Evolutionary conservation across 2,329 filamentous ascomycete genomes (phyloP).

Genomic region (Aspergillaceae sp.): DNA sequence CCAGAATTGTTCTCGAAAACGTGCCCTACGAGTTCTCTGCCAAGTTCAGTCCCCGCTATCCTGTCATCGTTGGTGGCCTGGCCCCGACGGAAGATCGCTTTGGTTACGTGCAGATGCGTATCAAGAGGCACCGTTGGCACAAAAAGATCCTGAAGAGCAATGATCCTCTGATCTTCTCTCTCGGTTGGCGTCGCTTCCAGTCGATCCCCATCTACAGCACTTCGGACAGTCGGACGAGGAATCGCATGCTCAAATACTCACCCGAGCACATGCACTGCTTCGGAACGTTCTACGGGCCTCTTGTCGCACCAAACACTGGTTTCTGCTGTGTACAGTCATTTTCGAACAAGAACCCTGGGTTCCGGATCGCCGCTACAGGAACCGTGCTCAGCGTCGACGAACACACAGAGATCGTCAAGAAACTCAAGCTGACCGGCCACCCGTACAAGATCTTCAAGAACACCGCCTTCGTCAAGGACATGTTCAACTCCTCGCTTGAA

Average conservation of each 20-base stretch:
- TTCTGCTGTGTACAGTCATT: conserved; percentile 92
- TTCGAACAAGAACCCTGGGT: conserved; percentile 73
- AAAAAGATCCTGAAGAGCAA: conserved; percentile 99
- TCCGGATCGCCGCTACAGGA: conserved; percentile 88
- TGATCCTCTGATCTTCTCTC: conserved; percentile 91
- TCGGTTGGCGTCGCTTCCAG: conserved; percentile 95
- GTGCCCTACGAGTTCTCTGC: conserved; percentile 85
- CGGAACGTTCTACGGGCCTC: conserved; percentile 86
- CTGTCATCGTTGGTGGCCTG: conserved; percentile 83
- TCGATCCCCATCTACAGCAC: conserved; percentile 88
- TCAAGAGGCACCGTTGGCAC: conserved; percentile 97
- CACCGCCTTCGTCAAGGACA: conserved; percentile 96
- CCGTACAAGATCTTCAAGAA: conserved; percentile 99
- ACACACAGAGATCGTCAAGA: conserved; percentile 96
- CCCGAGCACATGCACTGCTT: conserved; percentile 99
- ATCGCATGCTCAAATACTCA: conserved; percentile 98
- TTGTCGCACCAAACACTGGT: conserved; percentile 90
- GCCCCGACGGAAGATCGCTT: conserved; percentile 91
- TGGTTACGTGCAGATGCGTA: conserved; percentile 87
- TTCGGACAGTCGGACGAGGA: conserved; percentile 83
- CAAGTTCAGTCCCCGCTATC: conserved; percentile 71
- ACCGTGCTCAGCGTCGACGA: conserved; percentile 92
- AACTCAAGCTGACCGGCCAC: conserved; percentile 87
- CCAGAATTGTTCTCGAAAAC: conserved; percentile 77
- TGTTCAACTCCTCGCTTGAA: conserved; percentile 89